Percentiles rank a stretch among this genome's conserved stretches.
These are phyloP conservation scores for Rhodomyrtus psidioides DNA, from an alignment of 441 rosid genomes.

Conservation along the genomic window DNA sequence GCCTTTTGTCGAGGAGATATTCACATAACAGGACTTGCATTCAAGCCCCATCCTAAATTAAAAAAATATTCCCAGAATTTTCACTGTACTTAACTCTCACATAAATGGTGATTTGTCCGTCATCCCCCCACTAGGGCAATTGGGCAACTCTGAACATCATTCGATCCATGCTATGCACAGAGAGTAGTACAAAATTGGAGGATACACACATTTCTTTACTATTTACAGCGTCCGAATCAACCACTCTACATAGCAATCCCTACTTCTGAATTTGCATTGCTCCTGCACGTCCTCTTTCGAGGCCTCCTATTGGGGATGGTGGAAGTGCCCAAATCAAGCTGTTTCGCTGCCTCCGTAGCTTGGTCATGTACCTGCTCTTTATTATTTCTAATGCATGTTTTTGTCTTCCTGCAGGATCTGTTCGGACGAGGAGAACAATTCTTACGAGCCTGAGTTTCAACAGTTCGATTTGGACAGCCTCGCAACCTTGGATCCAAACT, in stretches of 20 bases:
- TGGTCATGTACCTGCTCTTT: constrained; percentile 17
- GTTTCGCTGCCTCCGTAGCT: constrained; percentile 26
- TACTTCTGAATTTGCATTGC: constrained; percentile 23
- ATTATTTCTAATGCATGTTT: constrained; percentile 22
- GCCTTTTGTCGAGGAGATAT: neutral
- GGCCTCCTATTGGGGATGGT: constrained; percentile 36
- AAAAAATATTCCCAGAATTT: neutral
- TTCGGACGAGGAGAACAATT: constrained; percentile 22
- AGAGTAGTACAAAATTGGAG: neutral
- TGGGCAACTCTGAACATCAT: neutral
- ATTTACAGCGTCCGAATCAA: neutral
- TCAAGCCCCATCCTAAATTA: neutral
- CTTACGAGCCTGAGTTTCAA: constrained; percentile 15
- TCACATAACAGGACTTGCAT: neutral
- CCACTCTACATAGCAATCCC: constrained; percentile 8
- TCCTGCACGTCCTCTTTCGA: constrained; percentile 35
- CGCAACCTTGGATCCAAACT: constrained; percentile 62
- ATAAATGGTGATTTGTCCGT: neutral
- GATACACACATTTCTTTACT: neutral
- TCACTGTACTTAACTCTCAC: neutral
- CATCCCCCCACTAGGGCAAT: neutral
- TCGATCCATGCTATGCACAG: neutral
- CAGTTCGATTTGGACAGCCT: constrained; percentile 14
- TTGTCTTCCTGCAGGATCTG: constrained; percentile 42
- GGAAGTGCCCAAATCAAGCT: constrained; percentile 47